phyloP scores from a whole-genome alignment of 768 basidiomycete genomes.

The Porpolomopsis calyptriformis region DNA sequence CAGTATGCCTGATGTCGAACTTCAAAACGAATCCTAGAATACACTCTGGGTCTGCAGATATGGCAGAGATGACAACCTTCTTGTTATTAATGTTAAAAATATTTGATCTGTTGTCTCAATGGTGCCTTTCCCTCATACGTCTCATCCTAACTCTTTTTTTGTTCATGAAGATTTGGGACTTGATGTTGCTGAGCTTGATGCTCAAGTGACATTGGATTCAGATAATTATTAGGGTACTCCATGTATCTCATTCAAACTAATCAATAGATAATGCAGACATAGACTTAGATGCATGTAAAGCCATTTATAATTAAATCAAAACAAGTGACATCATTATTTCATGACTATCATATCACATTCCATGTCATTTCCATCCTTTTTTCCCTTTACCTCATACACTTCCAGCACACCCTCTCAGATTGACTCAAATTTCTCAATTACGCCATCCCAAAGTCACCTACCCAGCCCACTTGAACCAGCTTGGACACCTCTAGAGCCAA shows the following conservation, averaged over 20 bases:
- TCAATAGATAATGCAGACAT: not conserved
- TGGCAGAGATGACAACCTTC: not conserved
- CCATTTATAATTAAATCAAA: too few species aligned
- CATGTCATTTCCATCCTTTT: too few species aligned
- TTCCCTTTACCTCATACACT: too few species aligned
- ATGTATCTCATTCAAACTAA: not conserved
- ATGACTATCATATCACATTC: too few species aligned
- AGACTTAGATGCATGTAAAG: too few species aligned
- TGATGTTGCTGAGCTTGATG: conserved; percentile 4
- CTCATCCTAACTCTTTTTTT: not conserved
- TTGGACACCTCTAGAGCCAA: not conserved
- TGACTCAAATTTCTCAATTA: too few species aligned
- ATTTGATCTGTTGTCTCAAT: conserved; percentile 10
- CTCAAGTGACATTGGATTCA: not conserved
- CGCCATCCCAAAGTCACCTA: not conserved
- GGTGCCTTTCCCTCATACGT: conserved; percentile 1
- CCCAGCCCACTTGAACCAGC: not conserved
- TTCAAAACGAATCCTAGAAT: conserved; percentile 9
- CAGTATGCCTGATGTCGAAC: conserved; percentile 9
- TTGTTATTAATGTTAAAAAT: conserved; percentile 8
- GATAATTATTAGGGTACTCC: not conserved
- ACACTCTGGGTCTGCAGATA: conserved; percentile 5
- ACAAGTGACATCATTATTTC: too few species aligned
- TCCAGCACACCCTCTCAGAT: too few species aligned
- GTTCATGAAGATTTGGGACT: conserved; percentile 4